Base-by-base conservation (phyloP, 129 eudicot genomes). In the Flaveria linearis region DNA sequence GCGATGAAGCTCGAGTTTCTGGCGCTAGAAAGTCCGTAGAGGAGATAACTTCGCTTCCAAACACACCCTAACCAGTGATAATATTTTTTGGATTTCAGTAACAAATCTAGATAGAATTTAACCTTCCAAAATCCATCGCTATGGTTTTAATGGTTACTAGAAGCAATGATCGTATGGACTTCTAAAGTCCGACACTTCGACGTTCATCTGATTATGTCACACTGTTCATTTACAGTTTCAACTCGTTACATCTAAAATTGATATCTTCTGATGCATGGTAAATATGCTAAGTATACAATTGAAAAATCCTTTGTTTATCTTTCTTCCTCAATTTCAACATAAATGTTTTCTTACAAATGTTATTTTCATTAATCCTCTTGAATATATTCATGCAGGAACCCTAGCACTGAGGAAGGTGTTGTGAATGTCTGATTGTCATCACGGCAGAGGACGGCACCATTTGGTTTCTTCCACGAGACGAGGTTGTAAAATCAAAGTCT, bases 401-500 rank as follows among this genome's bases (percentile, higher is more conserved):
- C 84, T 84, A 15, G 97, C 96, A 3, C 88, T 86, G 46, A 89
- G 86, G 43, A 92, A 92, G 3, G 51, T 64, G 75, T 89, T 96
- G 0, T 45, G 64, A 56, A 89, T 62, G 62, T 45, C 72, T 88
- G 92, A 63, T 82, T 52, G 36, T 83, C 80, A 45, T 87, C 91
- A 17, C 87, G 71, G 17, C 74, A 73, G 8, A 92, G 52, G 0
- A 85, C 76, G 64, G 89, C 76, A 52, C 86, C 92, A 68, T 77
- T 86, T 0, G 85, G 46, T 9, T 87, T 86, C 45, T 62, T 79
- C 8, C 89, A 88, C 60, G 92, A 77, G 78, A 82, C 49, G 41
- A 92, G 86, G 80, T 86, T 23, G 90, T 84, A 87, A 82, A 87
- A 69, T 89, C 89, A 25, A 92, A 89, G 43, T 92, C 96, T 39